Percentiles rank a stretch among this genome's conserved stretches.
These are phyloP conservation scores for Salmacisia buchloeana DNA, from an alignment of 1,284 basidiomycete species.

Conservation along the genomic window DNA sequence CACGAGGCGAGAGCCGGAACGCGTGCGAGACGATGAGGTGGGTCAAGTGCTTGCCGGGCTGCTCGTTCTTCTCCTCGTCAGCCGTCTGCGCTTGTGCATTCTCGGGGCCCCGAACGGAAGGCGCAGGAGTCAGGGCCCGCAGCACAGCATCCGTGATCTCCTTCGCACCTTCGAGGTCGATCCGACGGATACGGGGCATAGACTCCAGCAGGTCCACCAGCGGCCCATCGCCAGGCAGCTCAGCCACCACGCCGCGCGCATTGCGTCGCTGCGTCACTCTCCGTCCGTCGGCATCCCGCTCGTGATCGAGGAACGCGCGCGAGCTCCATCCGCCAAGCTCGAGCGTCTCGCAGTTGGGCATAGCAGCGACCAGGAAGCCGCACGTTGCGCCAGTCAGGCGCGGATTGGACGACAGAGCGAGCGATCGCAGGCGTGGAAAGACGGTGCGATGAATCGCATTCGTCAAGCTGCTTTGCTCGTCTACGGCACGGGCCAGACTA, in stretches of 20 bases:
- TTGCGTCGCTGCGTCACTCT: not conserved
- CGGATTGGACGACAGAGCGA: conserved; percentile 69
- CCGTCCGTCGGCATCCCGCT: not conserved
- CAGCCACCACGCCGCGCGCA: not conserved
- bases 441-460: conserved; percentile 18
- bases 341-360: conserved; percentile 71
- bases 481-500: conserved; percentile 17
- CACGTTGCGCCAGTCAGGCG: conserved; percentile 70
- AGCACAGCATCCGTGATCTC: conserved; percentile 71
- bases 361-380: conserved; percentile 64
- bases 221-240: conserved; percentile 58
- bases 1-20: conserved; percentile 18
- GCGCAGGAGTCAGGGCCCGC: conserved; percentile 61
- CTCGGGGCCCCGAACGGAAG: conserved; percentile 8
- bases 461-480: not conserved
- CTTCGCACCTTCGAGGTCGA: conserved; percentile 78
- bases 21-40: conserved; percentile 64
- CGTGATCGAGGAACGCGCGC: conserved; percentile 52
- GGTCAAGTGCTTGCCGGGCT: conserved; percentile 63
- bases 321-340: conserved; percentile 69
- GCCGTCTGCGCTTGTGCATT: not conserved
- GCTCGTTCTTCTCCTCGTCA: conserved; percentile 7
- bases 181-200: conserved; percentile 64
- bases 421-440: conserved; percentile 62
- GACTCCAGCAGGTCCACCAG: conserved; percentile 67